Percentiles rank a stretch among this genome's conserved stretches.
Evolutionary conservation across 2,329 filamentous ascomycete species (phyloP).

Genomic region (Trichoderma sp.): DNA sequence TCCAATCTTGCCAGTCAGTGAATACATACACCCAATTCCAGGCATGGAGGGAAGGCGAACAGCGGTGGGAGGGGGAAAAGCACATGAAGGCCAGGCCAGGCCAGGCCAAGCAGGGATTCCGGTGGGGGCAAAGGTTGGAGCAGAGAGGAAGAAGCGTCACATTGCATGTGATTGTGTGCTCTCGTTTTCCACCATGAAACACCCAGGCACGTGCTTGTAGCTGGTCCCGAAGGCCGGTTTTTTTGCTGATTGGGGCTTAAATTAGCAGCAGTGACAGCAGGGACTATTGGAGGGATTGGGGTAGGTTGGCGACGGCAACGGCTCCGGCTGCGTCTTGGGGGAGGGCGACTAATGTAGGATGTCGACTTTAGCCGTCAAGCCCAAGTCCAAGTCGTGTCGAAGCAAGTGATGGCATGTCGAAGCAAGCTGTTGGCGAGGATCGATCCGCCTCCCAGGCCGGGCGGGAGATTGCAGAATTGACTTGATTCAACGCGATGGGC

Average conservation of each 20-base stretch:
- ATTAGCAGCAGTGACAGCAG: not conserved
- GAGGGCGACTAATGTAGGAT: not conserved
- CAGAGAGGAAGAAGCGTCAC: slow-evolving; percentile 7
- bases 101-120: not conserved
- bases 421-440: not conserved
- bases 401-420: not conserved
- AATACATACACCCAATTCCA: not conserved
- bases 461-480: not conserved
- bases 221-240: not conserved
- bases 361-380: not conserved
- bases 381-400: not conserved
- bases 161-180: slow-evolving; percentile 25
- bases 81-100: slow-evolving; percentile 1
- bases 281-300: not conserved
- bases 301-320: not conserved
- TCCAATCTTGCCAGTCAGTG: slow-evolving; percentile 25
- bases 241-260: not conserved
- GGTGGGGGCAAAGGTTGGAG: slow-evolving; percentile 13
- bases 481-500: not conserved
- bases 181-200: not conserved
- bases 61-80: slow-evolving; percentile 15
- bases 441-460: not conserved
- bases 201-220: slow-evolving; percentile 19
- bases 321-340: not conserved
- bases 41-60: not conserved